phyloP scores from a whole-genome alignment of 2,329 filamentous ascomycete species.

The Fusarium napiforme region DNA sequence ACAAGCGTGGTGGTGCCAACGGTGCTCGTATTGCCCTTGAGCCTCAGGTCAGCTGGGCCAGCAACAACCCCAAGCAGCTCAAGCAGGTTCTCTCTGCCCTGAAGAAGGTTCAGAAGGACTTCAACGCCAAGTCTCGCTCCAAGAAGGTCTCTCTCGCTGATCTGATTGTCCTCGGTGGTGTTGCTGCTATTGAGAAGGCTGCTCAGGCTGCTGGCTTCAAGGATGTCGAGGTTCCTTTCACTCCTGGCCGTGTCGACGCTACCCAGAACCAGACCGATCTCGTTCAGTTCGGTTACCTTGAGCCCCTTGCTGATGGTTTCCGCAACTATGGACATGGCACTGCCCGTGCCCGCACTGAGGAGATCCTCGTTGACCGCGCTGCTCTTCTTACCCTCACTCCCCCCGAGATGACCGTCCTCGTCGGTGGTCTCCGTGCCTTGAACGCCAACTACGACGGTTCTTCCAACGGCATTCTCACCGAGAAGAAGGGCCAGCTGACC shows the following conservation, averaged over 20 bases:
- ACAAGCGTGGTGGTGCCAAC: slow-evolving; percentile 87
- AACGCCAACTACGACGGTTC: slow-evolving; percentile 79
- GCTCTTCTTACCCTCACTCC: slow-evolving; percentile 76
- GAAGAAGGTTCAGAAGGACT: slow-evolving; percentile 72
- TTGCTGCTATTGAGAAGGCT: slow-evolving; percentile 78
- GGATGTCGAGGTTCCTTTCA: slow-evolving; percentile 74
- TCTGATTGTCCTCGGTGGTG: slow-evolving; percentile 79
- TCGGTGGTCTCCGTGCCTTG: slow-evolving; percentile 77
- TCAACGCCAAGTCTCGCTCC: slow-evolving; percentile 61
- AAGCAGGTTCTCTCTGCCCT: slow-evolving; percentile 69
- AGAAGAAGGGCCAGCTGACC: slow-evolving; percentile 73
- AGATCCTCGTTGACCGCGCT: slow-evolving; percentile 77
- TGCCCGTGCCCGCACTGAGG: slow-evolving; percentile 70
- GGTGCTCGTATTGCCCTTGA: slow-evolving; percentile 80
- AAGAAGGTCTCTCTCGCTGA: slow-evolving; percentile 85
- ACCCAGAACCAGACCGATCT: slow-evolving; percentile 77
- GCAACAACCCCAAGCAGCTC: slow-evolving; percentile 78
- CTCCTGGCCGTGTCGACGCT: slow-evolving; percentile 77
- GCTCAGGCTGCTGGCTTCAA: slow-evolving; percentile 57
- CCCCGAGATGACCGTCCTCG: slow-evolving; percentile 75
- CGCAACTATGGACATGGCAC: slow-evolving; percentile 78
- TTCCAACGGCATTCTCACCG: slow-evolving; percentile 73
- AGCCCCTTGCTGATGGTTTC: slow-evolving; percentile 80
- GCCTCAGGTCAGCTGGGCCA: slow-evolving; percentile 77
- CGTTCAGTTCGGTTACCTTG: slow-evolving; percentile 70